These are phyloP conservation scores for Penicillium coprophilum DNA, from an alignment of 495 filamentous ascomycete species.

Conservation along the genomic window DNA sequence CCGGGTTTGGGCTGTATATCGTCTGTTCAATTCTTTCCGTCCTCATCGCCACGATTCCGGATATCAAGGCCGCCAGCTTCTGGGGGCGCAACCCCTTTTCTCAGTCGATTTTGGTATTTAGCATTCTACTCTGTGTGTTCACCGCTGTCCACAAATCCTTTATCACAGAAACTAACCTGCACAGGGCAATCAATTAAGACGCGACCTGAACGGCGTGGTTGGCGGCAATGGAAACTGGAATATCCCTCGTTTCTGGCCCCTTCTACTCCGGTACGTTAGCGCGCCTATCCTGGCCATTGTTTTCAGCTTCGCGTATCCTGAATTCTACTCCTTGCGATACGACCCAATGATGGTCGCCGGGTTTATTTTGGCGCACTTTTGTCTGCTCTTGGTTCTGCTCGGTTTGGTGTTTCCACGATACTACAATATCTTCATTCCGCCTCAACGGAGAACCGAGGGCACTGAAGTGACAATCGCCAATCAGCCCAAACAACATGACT, in stretches of 20 bases:
- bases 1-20: constrained; percentile 30
- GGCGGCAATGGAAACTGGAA: constrained; percentile 38
- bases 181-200: constrained; percentile 28
- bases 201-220: constrained; percentile 24
- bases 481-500: constrained; percentile 2
- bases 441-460: constrained; percentile 28
- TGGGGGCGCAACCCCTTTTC: constrained; percentile 28
- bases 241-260: constrained; percentile 35
- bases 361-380: constrained; percentile 36
- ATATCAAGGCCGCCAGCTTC: constrained; percentile 26
- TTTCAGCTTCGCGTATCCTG: constrained; percentile 42
- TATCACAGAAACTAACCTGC: background rate
- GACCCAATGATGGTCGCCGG: constrained; percentile 41
- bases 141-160: background rate
- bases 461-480: constrained; percentile 5
- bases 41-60: constrained; percentile 25
- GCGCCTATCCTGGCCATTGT: constrained; percentile 40
- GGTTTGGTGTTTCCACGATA: constrained; percentile 38
- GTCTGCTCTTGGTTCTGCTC: constrained; percentile 27
- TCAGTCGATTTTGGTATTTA: constrained; percentile 26
- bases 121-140: constrained; percentile 24
- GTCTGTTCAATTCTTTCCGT: constrained; percentile 14
- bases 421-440: constrained; percentile 38
- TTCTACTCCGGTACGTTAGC: constrained; percentile 39
- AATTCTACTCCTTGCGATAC: constrained; percentile 37